phyloP scores from a whole-genome alignment of 139 green algal species.

The Mesotaenium endlicherianum region DNA sequence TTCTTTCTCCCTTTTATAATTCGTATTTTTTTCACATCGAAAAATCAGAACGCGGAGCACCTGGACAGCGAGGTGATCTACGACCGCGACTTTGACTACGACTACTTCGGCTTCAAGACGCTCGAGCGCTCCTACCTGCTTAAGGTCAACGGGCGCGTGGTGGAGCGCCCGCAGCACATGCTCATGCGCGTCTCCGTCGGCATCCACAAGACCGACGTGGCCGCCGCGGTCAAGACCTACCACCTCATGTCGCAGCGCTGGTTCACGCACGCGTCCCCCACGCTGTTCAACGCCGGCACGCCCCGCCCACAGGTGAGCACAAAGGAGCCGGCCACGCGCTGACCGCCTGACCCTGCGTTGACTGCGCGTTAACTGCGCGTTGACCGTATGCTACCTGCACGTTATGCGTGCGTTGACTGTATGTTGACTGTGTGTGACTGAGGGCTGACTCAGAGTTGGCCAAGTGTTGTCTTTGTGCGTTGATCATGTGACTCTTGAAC shows the following conservation, averaged over 20 bases:
- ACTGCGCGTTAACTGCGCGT: too few relatives aligned
- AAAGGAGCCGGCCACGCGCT: too few relatives aligned
- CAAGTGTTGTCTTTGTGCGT: too few relatives aligned
- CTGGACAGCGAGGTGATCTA: constrained; percentile 98
- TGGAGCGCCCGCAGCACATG: constrained; percentile 99
- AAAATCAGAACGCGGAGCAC: constrained; percentile 67
- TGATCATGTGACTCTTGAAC: too few relatives aligned
- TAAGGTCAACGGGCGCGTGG: constrained; percentile 81
- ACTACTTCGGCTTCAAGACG: constrained; percentile 99
- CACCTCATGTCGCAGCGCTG: constrained; percentile 59
- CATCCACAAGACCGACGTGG: constrained; percentile 87
- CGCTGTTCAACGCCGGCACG: constrained; percentile 97
- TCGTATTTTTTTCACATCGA: not conserved
- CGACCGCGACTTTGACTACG: constrained; percentile 98
- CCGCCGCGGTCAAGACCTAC: constrained; percentile 61
- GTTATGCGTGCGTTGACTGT: too few relatives aligned
- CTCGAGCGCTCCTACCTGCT: constrained; percentile 98
- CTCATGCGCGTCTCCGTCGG: constrained; percentile 97
- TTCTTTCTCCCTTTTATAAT: constrained; percentile 11
- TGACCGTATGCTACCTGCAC: too few relatives aligned
- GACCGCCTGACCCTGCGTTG: too few relatives aligned
- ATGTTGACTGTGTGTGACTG: too few relatives aligned
- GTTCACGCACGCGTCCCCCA: constrained; percentile 94
- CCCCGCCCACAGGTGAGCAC: constrained; percentile 55
- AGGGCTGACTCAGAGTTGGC: too few relatives aligned